phyloP scores from a whole-genome alignment of 495 filamentous ascomycete genomes.

The Penicillium waksmanii region DNA sequence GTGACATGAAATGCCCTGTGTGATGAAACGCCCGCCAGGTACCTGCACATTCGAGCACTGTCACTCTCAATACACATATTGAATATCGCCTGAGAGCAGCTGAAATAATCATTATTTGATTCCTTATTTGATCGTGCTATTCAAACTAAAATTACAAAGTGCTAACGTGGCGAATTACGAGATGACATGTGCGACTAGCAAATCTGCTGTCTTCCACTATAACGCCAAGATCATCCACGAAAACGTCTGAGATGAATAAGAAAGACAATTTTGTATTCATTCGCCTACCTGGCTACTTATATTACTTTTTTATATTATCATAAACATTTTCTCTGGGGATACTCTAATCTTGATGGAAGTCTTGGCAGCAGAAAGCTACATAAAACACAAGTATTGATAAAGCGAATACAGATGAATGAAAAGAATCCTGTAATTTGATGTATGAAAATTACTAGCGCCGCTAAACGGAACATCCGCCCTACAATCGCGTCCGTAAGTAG shows the following conservation, averaged over 20 bases:
- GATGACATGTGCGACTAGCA: slow-evolving; percentile 9
- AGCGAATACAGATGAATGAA: slow-evolving; percentile 13
- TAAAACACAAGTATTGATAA: slow-evolving; percentile 14
- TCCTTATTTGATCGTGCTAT: slow-evolving; percentile 7
- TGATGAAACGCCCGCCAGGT: slow-evolving; percentile 27
- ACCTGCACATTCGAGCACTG: slow-evolving; percentile 20
- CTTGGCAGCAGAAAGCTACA: slow-evolving; percentile 24
- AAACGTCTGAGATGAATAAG: slow-evolving; percentile 15
- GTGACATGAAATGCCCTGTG: slow-evolving; percentile 29
- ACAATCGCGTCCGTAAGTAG: not conserved
- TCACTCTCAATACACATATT: slow-evolving; percentile 19
- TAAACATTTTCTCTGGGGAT: slow-evolving; percentile 25
- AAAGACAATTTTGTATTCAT: slow-evolving; percentile 15
- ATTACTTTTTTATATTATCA: slow-evolving; percentile 18
- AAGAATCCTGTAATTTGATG: slow-evolving; percentile 15
- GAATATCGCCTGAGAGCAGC: slow-evolving; percentile 10
- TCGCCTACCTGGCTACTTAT: slow-evolving; percentile 1
- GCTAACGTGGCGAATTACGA: slow-evolving; percentile 17
- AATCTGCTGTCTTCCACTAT: slow-evolving; percentile 14
- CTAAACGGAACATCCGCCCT: slow-evolving; percentile 15
- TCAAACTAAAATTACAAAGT: slow-evolving; percentile 19
- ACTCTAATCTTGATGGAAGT: slow-evolving; percentile 29
- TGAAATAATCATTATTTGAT: slow-evolving; percentile 13
- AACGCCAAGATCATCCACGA: slow-evolving; percentile 19
- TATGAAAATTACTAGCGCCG: slow-evolving; percentile 20